phyloP scores from a whole-genome alignment of 176 grass and related monocot species.

The Paspalum vaginatum region DNA sequence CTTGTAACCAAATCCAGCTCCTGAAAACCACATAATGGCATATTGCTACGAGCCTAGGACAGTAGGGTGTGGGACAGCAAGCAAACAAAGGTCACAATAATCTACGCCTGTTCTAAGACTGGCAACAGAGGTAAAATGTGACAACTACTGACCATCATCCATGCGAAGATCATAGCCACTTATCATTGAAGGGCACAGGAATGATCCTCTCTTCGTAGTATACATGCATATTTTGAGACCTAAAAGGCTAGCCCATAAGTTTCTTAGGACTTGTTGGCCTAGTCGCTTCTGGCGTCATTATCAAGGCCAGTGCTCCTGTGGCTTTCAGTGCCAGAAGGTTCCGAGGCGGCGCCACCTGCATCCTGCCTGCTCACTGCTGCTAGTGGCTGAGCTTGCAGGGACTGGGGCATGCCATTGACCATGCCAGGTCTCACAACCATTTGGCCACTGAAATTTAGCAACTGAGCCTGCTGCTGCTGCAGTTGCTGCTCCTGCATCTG shows the following conservation, averaged over 20 bases:
- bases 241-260: constrained; percentile 30
- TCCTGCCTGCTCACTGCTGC: constrained; percentile 35
- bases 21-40: background rate
- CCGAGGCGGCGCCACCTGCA: constrained; percentile 16
- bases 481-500: constrained; percentile 80
- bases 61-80: background rate
- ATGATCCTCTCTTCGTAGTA: constrained; percentile 45
- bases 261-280: constrained; percentile 25
- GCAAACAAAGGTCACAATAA: constrained; percentile 18
- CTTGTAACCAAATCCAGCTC: background rate
- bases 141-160: constrained; percentile 42
- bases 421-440: constrained; percentile 58
- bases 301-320: constrained; percentile 70
- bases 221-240: constrained; percentile 42
- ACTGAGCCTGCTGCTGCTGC: constrained; percentile 72
- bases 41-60: constrained; percentile 28
- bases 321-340: constrained; percentile 50
- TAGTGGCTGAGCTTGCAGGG: constrained; percentile 37
- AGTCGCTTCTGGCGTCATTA: constrained; percentile 52
- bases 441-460: constrained; percentile 58
- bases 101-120: constrained; percentile 37
- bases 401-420: constrained; percentile 61
- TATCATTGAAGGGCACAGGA: constrained; percentile 50
- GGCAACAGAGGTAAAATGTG: constrained; percentile 37
- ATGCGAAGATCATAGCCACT: constrained; percentile 49